Evolutionary conservation across 371 early-diverging fungal species (phyloP).

Genomic region (Entomophthora muscae): DNA sequence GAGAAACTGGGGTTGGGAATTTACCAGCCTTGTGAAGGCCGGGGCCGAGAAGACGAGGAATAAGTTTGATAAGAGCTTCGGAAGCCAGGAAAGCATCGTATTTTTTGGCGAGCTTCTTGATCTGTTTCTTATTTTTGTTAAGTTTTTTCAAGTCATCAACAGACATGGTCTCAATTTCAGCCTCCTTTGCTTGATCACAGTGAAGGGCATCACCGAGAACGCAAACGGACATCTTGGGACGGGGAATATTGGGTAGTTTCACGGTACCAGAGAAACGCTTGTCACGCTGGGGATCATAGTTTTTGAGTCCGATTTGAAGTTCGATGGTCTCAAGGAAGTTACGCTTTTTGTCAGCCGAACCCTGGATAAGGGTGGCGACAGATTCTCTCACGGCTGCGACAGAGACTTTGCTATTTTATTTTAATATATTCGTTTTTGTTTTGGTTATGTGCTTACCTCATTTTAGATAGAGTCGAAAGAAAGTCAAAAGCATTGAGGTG

Average conservation of each 20-base stretch:
- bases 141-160: slow-evolving; percentile 98
- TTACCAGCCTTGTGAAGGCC: slow-evolving; percentile 94
- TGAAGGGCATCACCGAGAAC: slow-evolving; percentile 94
- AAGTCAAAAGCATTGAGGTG: too few species aligned
- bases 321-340: slow-evolving; percentile 94
- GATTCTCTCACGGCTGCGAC: slow-evolving; percentile 76
- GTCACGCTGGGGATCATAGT: slow-evolving; percentile 99
- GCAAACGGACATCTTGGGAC: slow-evolving; percentile 86
- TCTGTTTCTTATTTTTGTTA: slow-evolving; percentile 98
- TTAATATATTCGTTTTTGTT: not conserved
- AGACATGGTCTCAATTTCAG: slow-evolving; percentile 83
- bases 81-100: slow-evolving; percentile 97
- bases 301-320: slow-evolving; percentile 96
- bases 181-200: slow-evolving; percentile 86
- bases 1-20: slow-evolving; percentile 95
- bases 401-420: slow-evolving; percentile 51
- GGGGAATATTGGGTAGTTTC: slow-evolving; percentile 82
- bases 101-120: slow-evolving; percentile 94
- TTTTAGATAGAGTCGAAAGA: slow-evolving; percentile 10
- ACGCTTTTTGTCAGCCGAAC: slow-evolving; percentile 73
- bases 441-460: not conserved
- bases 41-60: slow-evolving; percentile 93
- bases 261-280: slow-evolving; percentile 98
- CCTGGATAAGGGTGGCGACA: slow-evolving; percentile 41
- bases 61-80: slow-evolving; percentile 95